Evolutionary conservation across 2,329 filamentous ascomycete species (phyloP).

Genomic region (Lachnellula arida): DNA sequence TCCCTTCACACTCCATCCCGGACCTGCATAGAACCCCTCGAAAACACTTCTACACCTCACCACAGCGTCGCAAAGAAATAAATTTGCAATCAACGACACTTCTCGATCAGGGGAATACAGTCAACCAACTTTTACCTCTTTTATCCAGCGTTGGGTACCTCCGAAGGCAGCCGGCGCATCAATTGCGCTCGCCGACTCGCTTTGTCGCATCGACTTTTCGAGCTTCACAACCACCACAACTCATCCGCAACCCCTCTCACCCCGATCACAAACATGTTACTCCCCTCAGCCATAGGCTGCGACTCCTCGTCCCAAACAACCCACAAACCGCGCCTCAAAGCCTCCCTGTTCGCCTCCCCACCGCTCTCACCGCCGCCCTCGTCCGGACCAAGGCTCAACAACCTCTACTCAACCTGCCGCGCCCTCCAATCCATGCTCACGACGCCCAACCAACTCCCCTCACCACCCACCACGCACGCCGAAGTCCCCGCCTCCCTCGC

Average conservation of each 20-base stretch:
- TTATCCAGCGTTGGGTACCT: constrained; percentile 2
- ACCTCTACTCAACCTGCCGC: constrained; percentile 56
- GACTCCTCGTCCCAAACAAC: constrained; percentile 41
- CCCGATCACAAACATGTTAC: constrained; percentile 43
- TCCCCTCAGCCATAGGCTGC: constrained; percentile 55
- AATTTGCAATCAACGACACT: constrained; percentile 9
- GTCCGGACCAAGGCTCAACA: constrained; percentile 43
- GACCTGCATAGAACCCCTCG: constrained; percentile 7
- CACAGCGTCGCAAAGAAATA: constrained; percentile 12
- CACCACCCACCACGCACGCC: constrained; percentile 45
- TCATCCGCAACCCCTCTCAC: neutral
- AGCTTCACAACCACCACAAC: constrained; percentile 3
- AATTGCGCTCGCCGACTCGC: neutral
- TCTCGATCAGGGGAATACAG: neutral
- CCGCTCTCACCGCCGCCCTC: constrained; percentile 47
- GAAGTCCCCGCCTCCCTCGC: constrained; percentile 15
- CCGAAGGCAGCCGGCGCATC: constrained; percentile 24
- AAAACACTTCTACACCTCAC: constrained; percentile 6
- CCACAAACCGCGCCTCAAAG: constrained; percentile 36
- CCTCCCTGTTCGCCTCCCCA: constrained; percentile 51
- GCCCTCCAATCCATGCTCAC: constrained; percentile 56
- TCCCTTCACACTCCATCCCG: constrained; percentile 2
- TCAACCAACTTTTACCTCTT: neutral
- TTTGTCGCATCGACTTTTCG: constrained; percentile 9
- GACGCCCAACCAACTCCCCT: constrained; percentile 45